These are phyloP conservation scores for Ajuga reptans DNA, from an alignment of 305 asterid species.

Conservation along the genomic window DNA sequence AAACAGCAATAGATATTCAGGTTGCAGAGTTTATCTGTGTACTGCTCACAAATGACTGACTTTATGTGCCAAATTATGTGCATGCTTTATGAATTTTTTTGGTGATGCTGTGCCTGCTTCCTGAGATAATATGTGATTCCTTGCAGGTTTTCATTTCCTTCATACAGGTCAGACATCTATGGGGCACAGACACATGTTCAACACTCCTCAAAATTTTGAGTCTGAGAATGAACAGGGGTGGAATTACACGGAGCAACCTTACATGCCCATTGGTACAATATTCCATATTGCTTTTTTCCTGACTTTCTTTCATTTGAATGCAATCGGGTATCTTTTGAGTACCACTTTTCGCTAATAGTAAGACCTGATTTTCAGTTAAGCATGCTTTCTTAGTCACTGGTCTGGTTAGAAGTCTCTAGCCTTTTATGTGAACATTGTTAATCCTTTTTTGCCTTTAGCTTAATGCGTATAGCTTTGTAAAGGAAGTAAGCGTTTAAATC, in stretches of 20 bases:
- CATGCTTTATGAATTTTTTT: not conserved
- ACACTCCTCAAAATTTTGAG: constrained; percentile 36
- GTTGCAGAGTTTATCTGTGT: not conserved
- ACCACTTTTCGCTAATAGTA: not conserved
- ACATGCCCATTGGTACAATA: constrained; percentile 32
- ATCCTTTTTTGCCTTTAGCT: not conserved
- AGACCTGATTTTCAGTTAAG: not conserved
- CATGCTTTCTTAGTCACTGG: not conserved
- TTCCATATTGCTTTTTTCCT: not conserved
- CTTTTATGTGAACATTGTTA: not conserved
- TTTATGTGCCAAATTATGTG: not conserved
- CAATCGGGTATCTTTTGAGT: not conserved
- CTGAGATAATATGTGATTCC: constrained; percentile 10
- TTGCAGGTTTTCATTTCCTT: constrained; percentile 27
- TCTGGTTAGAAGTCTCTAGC: not conserved
- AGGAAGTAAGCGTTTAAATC: not conserved
- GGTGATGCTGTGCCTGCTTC: not conserved
- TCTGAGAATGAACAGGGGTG: constrained; percentile 36
- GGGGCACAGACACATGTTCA: constrained; percentile 40
- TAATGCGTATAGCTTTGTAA: not conserved
- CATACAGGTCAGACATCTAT: constrained; percentile 19
- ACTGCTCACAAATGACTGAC: not conserved
- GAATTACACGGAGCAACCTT: constrained; percentile 37
- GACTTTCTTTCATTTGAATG: not conserved
- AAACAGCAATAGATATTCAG: not conserved